Base-by-base conservation (phyloP, 208 protist genomes). In the Leishmania aethiopica region DNA sequence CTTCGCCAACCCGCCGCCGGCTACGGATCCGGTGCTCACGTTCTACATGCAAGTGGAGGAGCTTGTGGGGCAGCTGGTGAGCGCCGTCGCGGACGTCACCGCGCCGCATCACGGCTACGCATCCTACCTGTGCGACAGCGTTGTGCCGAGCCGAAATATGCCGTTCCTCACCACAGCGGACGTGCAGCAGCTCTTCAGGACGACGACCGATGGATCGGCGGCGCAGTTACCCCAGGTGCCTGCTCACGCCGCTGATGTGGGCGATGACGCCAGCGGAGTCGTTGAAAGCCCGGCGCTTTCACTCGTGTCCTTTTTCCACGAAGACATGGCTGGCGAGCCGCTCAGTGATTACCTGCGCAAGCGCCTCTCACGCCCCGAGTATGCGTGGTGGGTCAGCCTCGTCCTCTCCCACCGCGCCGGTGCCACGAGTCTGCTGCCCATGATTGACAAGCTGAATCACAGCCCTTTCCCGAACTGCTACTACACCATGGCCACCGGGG, bases 361-460 rank as follows among this genome's bases (percentile, higher is more conserved):
- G 69, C 86, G 90, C 45, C 79, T 94, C 19, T 77, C 86, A 17
- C 47, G 70, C 51, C 79, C 47, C 10, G 88, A 92, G 88, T 95
- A 95, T 82, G 86, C 84, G 75, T 97, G 94, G 92, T 96, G 91
- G 90, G 89, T 91, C n/a, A 96, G 92, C 82, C 80, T 91, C 57
- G 89, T 97, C 37, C 88, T 97, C 19, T 88, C 92, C 10, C 91
- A 93, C 64, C 94, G 94, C 59, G 55, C 79, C 22, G 94, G 94
- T 22, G 76, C 84, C 59, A 84, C 91, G 25, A 93, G 84, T n/a
- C 72, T 97, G 37, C 83, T 96, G 53, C 94, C 94, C 17, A 83
- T 97, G 59, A 74, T 96, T 37, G 94, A 97, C 77, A 97, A 96
- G 78, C 92, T 97, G 55, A 96, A 97, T 85, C 94, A 97, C 85